Conservation (phyloP, 2,329 filamentous ascomycete species). For the Neurospora sp. region DNA sequence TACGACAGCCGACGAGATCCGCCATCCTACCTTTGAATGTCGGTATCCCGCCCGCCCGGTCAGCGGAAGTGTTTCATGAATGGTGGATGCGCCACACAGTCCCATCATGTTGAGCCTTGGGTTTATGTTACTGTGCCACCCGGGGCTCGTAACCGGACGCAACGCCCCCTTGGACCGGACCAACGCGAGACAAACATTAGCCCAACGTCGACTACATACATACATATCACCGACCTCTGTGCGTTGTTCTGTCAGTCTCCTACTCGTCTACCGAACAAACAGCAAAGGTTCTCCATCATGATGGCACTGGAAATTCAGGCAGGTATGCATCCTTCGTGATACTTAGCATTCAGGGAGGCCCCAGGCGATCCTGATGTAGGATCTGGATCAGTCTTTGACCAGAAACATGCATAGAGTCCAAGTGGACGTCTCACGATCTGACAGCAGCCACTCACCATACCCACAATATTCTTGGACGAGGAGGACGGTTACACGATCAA, state of each 20-base stretch:
- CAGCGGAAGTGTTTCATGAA: not conserved
- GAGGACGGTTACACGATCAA: not conserved
- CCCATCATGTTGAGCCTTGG: not conserved
- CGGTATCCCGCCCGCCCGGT: not conserved
- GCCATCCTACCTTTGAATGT: not conserved
- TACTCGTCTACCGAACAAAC: not conserved
- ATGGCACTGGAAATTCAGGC: not conserved
- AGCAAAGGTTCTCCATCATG: not conserved
- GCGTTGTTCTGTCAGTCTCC: not conserved
- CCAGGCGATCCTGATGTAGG: not conserved
- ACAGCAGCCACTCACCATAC: not conserved
- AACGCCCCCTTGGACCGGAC: not conserved
- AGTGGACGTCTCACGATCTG: not conserved
- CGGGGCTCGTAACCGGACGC: not conserved
- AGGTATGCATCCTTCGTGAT: not conserved
- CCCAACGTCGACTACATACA: not conserved
- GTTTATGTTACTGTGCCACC: not conserved
- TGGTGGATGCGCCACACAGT: not conserved
- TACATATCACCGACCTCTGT: not conserved
- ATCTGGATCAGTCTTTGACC: not conserved
- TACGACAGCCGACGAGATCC: not conserved
- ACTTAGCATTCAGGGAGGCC: not conserved
- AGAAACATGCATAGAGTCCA: not conserved
- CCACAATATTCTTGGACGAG: too few species aligned
- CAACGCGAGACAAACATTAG: not conserved